phyloP scores from a whole-genome alignment of 139 green algal genomes.

The Closterium sp. region DNA sequence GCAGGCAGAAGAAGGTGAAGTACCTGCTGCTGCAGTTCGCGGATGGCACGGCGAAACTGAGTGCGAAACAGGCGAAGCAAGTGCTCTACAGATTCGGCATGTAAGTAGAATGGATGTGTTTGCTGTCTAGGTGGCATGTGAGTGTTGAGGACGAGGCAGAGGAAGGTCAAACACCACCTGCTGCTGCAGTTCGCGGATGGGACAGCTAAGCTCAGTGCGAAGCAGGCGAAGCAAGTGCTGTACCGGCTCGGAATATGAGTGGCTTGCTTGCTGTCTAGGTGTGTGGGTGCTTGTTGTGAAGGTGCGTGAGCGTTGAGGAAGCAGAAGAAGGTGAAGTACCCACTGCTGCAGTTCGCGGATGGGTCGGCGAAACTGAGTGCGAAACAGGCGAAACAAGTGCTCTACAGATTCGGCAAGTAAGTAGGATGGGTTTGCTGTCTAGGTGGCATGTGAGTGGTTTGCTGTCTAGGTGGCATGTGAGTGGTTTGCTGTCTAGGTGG shows the following conservation, averaged over 20 bases:
- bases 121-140: too few species aligned
- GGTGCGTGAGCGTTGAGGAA: too few species aligned
- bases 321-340: constrained; percentile 8
- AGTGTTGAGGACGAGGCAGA: background rate
- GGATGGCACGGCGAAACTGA: constrained; percentile 51
- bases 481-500: too few species aligned
- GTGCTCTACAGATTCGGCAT: constrained; percentile 43
- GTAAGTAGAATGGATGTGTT: constrained; percentile 14
- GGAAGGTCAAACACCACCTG: constrained; percentile 21
- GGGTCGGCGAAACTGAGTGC: constrained; percentile 48
- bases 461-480: too few species aligned
- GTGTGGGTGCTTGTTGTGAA: too few species aligned
- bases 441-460: too few species aligned
- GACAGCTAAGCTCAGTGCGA: constrained; percentile 45
- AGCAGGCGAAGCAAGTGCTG: constrained; percentile 31
- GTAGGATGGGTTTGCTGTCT: too few species aligned
- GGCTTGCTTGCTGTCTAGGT: too few species aligned
- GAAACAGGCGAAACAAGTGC: constrained; percentile 29
- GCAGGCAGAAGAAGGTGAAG: constrained; percentile 12
- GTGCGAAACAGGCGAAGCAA: constrained; percentile 32
- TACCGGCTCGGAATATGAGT: constrained; percentile 38
- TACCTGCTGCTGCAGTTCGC: constrained; percentile 46
- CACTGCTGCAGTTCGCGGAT: constrained; percentile 48
- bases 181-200: constrained; percentile 50
- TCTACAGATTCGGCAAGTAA: constrained; percentile 44